Conservation (phyloP, 108 stramenopile species). For the Discostella pseudostelligera region DNA sequence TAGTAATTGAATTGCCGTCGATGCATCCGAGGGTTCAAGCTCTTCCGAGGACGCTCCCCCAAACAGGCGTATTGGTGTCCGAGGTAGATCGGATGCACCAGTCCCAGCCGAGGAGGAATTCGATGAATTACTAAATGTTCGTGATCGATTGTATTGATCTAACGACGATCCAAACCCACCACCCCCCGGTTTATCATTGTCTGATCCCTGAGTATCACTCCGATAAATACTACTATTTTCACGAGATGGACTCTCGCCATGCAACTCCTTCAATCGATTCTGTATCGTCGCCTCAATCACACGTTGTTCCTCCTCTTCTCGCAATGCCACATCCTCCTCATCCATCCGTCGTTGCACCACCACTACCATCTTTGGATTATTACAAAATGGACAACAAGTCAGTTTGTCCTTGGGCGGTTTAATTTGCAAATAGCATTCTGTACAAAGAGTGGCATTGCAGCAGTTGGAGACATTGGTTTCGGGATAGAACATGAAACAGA, state of each 20-base stretch:
- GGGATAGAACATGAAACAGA: conserved; percentile 81
- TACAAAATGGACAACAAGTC: conserved; percentile 75
- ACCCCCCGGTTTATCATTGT: background rate
- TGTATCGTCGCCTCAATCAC: conserved; percentile 55
- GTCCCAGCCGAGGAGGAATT: conserved; percentile 3
- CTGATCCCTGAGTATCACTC: too few species aligned
- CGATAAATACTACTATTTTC: too few species aligned
- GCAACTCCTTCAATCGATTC: conserved; percentile 24
- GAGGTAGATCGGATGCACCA: background rate
- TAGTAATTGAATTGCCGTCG: conserved; percentile 31
- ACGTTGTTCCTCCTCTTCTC: conserved; percentile 54
- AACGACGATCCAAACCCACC: conserved; percentile 63
- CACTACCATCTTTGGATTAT: conserved; percentile 50
- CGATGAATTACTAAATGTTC: conserved; percentile 46
- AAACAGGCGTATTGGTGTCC: conserved; percentile 12
- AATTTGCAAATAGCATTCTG: conserved; percentile 87
- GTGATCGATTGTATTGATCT: conserved; percentile 59
- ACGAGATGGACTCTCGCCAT: conserved; percentile 10
- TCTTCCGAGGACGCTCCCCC: conserved; percentile 10
- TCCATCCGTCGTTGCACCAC: conserved; percentile 45
- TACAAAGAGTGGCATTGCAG: conserved; percentile 80
- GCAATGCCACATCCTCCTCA: conserved; percentile 37
- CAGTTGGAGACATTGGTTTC: conserved; percentile 73
- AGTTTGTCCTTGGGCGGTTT: conserved; percentile 62
- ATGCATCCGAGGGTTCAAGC: conserved; percentile 28